Evolutionary conservation across 1,284 basidiomycete genomes (phyloP).

Genomic region (Phellopilus nigrolimitatus): DNA sequence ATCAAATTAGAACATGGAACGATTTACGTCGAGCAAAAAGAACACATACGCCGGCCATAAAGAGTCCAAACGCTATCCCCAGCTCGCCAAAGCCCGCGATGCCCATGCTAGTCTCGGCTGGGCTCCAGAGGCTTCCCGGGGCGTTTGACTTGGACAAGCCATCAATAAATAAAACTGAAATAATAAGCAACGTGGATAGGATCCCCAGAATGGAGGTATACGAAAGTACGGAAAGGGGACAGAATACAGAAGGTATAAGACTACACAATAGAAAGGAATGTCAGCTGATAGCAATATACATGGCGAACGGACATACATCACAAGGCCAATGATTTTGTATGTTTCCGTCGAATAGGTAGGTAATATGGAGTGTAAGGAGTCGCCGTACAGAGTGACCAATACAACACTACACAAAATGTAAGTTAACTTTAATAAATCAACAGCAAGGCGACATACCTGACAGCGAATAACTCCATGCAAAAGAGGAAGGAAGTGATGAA

Average conservation of each 20-base stretch:
- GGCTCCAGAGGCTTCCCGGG: constrained; percentile 80
- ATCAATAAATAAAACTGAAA: constrained; percentile 80
- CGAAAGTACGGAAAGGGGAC: constrained; percentile 81
- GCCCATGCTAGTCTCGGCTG: constrained; percentile 64
- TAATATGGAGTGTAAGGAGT: constrained; percentile 73
- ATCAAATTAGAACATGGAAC: neutral
- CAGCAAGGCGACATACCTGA: constrained; percentile 45
- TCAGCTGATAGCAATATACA: no score
- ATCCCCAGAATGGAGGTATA: constrained; percentile 85
- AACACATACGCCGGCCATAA: constrained; percentile 85
- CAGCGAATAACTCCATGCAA: constrained; percentile 80
- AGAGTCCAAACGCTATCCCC: constrained; percentile 78
- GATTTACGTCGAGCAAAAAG: neutral
- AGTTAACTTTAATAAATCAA: neutral
- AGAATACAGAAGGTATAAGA: constrained; percentile 77
- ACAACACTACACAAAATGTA: constrained; percentile 53
- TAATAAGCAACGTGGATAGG: constrained; percentile 71
- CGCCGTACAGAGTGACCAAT: constrained; percentile 81
- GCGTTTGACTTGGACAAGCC: constrained; percentile 74
- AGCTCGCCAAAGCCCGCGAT: constrained; percentile 57
- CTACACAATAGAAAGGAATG: no score
- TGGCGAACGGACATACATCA: constrained; percentile 50
- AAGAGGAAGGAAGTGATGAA: constrained; percentile 71
- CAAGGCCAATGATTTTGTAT: constrained; percentile 73
- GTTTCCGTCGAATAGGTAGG: constrained; percentile 62